phyloP scores from a whole-genome alignment of 2,329 filamentous ascomycete genomes.

The Blastomyces silverae region DNA sequence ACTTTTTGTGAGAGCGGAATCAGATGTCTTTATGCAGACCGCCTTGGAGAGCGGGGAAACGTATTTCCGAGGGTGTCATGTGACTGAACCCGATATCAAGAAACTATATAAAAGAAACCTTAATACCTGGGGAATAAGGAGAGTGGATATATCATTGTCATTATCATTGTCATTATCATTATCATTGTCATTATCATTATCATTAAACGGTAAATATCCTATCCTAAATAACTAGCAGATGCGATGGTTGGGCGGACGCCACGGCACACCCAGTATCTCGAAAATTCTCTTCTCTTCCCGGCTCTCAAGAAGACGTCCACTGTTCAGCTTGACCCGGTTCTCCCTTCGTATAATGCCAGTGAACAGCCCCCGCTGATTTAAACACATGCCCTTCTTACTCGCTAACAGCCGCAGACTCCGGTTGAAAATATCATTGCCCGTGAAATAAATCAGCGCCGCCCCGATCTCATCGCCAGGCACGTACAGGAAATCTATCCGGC shows the following conservation, averaged over 20 bases:
- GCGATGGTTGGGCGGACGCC: slow-evolving; percentile 68
- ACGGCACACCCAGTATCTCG: slow-evolving; percentile 72
- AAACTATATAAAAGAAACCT: background rate
- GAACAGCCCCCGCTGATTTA: slow-evolving; percentile 80
- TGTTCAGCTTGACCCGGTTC: slow-evolving; percentile 54
- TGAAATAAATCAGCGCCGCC: slow-evolving; percentile 88
- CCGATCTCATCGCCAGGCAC: slow-evolving; percentile 75
- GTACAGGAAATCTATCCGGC: slow-evolving; percentile 75
- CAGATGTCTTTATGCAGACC: slow-evolving; percentile 9
- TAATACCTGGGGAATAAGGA: background rate
- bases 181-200: background rate
- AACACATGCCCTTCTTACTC: slow-evolving; percentile 68
- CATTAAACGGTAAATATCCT: background rate
- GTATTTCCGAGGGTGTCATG: background rate
- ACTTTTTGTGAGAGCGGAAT: slow-evolving; percentile 14
- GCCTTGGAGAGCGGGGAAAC: background rate
- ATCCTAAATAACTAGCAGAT: slow-evolving; percentile 52
- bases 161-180: background rate
- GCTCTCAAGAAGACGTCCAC: slow-evolving; percentile 67
- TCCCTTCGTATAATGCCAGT: slow-evolving; percentile 58
- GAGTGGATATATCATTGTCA: background rate
- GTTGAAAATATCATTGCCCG: slow-evolving; percentile 92
- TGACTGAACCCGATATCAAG: background rate
- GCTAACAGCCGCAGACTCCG: slow-evolving; percentile 74
- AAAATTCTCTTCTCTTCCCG: slow-evolving; percentile 73